phyloP scores from a whole-genome alignment of 345 rosid genomes.

The Eucalyptus sp. region DNA sequence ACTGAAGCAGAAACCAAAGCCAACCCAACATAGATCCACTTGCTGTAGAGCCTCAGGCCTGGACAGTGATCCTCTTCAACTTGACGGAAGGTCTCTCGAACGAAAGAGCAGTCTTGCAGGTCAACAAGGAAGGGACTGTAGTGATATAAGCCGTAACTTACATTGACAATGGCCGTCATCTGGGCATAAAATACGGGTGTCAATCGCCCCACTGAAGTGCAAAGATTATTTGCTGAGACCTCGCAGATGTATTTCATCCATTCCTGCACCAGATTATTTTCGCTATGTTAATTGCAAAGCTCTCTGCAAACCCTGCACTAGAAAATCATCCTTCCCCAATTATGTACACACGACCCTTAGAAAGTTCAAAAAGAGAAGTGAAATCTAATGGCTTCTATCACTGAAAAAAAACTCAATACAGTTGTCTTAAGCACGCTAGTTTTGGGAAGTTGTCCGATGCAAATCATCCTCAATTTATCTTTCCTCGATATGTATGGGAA shows the following conservation, averaged over 20 bases:
- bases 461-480: background rate
- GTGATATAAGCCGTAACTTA: conserved; percentile 21
- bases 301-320: background rate
- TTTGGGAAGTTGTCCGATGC: background rate
- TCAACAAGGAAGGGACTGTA: conserved; percentile 23
- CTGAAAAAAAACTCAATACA: background rate
- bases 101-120: conserved; percentile 23
- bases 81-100: conserved; percentile 16
- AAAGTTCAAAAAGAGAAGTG: background rate
- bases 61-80: conserved; percentile 17
- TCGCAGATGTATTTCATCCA: conserved; percentile 42
- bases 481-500: background rate
- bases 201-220: conserved; percentile 24
- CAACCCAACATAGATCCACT: conserved; percentile 29
- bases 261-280: conserved; percentile 8
- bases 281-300: background rate
- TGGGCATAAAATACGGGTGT: conserved; percentile 17
- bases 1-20: conserved; percentile 27
- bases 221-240: conserved; percentile 21
- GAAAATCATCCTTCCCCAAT: background rate
- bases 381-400: background rate
- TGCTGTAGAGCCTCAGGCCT: conserved; percentile 6
- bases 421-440: background rate
- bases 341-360: background rate
- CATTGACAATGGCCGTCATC: conserved; percentile 25